Evolutionary conservation across 352 stramenopile genomes (phyloP).

Genomic region (Pythium volutum): DNA sequence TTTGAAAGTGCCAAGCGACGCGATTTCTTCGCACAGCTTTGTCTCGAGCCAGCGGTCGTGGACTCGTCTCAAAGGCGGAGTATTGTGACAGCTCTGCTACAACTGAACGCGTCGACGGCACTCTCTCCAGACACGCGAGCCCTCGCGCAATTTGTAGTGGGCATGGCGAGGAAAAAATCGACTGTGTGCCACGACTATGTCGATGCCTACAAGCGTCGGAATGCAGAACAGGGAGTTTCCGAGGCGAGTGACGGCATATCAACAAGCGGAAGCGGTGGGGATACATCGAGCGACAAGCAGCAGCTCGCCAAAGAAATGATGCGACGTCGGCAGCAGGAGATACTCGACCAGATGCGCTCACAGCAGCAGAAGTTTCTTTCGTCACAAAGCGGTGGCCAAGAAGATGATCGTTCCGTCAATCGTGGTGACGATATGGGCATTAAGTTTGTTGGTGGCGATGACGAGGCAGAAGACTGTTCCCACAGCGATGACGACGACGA

Average conservation of each 20-base stretch:
- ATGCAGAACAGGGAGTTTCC: not conserved
- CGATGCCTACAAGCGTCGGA: not conserved
- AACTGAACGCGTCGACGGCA: not conserved
- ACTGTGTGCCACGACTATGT: constrained; percentile 7
- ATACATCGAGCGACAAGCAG: constrained; percentile 14
- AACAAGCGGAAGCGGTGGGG: not conserved
- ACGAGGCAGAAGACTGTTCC: constrained; percentile 31
- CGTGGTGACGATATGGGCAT: not conserved
- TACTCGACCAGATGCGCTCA: constrained; percentile 66
- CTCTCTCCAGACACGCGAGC: constrained; percentile 20
- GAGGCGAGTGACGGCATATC: not conserved
- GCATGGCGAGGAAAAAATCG: constrained; percentile 9
- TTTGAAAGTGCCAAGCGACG: not conserved
- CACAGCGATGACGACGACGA: constrained; percentile 32
- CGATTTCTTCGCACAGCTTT: constrained; percentile 10
- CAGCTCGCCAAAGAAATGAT: constrained; percentile 57
- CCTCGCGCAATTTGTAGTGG: constrained; percentile 6
- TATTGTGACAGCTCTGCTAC: constrained; percentile 9
- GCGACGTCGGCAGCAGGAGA: constrained; percentile 55
- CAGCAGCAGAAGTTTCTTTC: constrained; percentile 75
- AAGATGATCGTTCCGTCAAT: not conserved
- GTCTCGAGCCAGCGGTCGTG: not conserved
- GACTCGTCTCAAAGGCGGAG: not conserved
- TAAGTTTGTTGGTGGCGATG: constrained; percentile 34
- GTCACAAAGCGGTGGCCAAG: constrained; percentile 34